Percentiles rank a stretch among this genome's conserved stretches.
phyloP scores from a whole-genome alignment of 257 asterid genomes.

The Primulina eburnea region DNA sequence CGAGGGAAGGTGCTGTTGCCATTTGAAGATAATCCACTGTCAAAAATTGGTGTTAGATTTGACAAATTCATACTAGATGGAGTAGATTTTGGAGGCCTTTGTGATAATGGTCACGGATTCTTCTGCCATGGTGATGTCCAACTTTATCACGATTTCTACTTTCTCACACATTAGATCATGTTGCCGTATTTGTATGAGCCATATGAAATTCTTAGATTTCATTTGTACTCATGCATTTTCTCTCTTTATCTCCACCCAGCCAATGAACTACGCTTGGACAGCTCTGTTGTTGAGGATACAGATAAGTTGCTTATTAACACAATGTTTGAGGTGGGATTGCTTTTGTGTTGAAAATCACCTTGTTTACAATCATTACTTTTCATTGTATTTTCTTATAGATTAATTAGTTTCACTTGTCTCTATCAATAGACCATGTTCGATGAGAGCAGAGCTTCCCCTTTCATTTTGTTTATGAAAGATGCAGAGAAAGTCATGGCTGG shows the following conservation, averaged over 20 bases:
- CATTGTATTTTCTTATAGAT: no score
- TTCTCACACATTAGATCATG: no score
- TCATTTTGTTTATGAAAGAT: conserved; percentile 87
- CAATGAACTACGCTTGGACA: conserved; percentile 68
- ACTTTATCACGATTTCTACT: conserved; percentile 22
- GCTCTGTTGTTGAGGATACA: conserved; percentile 62
- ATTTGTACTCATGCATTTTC: conserved; percentile 2
- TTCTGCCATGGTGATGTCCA: conserved; percentile 77
- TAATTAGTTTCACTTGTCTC: conserved; percentile 6
- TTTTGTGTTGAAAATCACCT: conserved; percentile 11
- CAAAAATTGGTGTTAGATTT: conserved; percentile 88
- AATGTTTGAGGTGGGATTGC: conserved; percentile 76
- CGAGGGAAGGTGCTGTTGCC: conserved; percentile 77
- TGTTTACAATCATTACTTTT: not conserved
- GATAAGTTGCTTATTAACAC: conserved; percentile 60
- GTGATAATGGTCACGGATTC: conserved; percentile 82
- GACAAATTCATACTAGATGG: conserved; percentile 81
- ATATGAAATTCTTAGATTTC: conserved; percentile 2
- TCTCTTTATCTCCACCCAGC: conserved; percentile 40
- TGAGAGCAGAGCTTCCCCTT: conserved; percentile 75
- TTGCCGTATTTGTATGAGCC: not conserved
- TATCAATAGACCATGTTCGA: conserved; percentile 54
- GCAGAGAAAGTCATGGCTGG: conserved; percentile 85
- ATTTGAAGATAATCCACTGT: conserved; percentile 70
- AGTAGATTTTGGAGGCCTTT: conserved; percentile 83